Base-by-base conservation (phyloP, 164 flowering plant species). In the Macadamia tetraphylla region DNA sequence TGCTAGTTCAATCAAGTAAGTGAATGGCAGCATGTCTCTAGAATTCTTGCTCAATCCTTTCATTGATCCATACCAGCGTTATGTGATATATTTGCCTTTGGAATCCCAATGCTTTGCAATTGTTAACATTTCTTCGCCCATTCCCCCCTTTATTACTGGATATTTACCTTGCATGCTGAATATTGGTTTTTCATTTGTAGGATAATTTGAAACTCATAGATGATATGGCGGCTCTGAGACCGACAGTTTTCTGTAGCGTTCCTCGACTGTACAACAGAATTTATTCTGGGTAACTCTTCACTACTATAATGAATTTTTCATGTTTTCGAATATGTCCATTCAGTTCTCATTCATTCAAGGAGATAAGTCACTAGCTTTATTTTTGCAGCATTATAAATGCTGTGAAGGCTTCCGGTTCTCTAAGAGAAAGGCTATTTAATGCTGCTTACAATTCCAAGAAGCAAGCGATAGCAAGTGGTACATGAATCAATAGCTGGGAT, bases 171-270 rank as follows among this genome's bases (percentile, higher is more conserved):
- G n/a, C 15, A 5, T n/a, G 62, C 69, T 63, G 32, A 35, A 60
- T 60, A 60, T 60, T 67, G 12, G 18, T 15, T 12, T 23, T 65
- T 72, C 71, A 2, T 71, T 10, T 79, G 73, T 85, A 94, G 99
- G 99, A 94, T 72, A 94, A 89, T 79, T 59, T 94, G 88, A 94
- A 94, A 70, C 69, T 94, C 71, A 79, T 94, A 92, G 99, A 94
- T 81, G 99, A 94, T 64, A 70, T 92, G 87, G 90, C 86, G 64
- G 88, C 83, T 66, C 75, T 94, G 48, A 85, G 99, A 71, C 99
- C 99, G 62, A 94, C 98, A 9, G 62, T 94, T 44, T 94, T 94
- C 75, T 80, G 86, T 80, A 94, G 99, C 77, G 99, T 94, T 75
- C 99, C 99, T 71, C 87, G 99, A 23, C 77, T 95, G 43, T 92